Evolutionary conservation across 208 protist species (phyloP).

Genomic region (Acanthamoeba triangularis): DNA sequence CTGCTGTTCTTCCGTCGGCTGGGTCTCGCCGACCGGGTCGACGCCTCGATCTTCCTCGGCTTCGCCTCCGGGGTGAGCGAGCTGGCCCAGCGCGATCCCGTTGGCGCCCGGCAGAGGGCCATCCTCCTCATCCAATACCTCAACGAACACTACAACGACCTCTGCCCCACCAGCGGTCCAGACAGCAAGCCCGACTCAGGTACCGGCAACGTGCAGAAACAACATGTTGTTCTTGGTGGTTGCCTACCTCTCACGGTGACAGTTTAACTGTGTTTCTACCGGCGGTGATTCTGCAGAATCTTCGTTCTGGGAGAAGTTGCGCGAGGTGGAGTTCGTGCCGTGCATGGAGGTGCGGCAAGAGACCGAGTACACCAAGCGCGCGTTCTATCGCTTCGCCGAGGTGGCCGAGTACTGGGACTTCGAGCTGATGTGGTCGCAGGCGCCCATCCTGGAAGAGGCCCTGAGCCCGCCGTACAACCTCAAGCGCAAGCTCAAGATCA

Average conservation of each 20-base stretch:
- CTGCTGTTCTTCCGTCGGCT: conserved; percentile 54
- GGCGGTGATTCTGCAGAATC: background rate
- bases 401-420: conserved; percentile 70
- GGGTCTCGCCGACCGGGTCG: conserved; percentile 18
- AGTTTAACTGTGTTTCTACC: no score
- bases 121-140: conserved; percentile 49
- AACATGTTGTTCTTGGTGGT: no score
- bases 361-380: background rate
- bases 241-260: no score
- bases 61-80: conserved; percentile 30
- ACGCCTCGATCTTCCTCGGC: conserved; percentile 1
- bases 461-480: conserved; percentile 5
- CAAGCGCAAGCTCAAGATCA: conserved; percentile 33
- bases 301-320: conserved; percentile 46
- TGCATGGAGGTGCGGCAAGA: conserved; percentile 67
- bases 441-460: conserved; percentile 22
- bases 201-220: background rate
- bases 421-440: conserved; percentile 53
- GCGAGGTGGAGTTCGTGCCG: conserved; percentile 58
- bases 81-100: conserved; percentile 5
- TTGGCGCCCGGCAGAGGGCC: background rate
- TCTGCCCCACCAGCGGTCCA: background rate
- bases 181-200: background rate
- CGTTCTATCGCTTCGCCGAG: conserved; percentile 39
- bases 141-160: conserved; percentile 64